A percentile compares a stretch with the other conserved stretches of the same genome.
Conservation (phyloP, 768 basidiomycete genomes). For the Kwoniella mangroviensis region DNA sequence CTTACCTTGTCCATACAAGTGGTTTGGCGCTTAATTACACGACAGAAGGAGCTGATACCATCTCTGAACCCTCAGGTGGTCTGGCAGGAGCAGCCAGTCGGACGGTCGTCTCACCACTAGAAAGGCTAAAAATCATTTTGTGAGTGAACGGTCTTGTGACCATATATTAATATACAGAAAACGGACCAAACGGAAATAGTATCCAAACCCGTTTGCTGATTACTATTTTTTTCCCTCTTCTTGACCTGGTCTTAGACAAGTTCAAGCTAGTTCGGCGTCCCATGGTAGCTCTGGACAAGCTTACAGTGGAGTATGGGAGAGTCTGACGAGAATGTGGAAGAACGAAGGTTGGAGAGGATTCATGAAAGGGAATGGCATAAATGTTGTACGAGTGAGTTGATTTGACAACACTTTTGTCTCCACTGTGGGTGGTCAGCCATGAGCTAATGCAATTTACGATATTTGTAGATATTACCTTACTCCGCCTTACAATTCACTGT, state of each 20-base stretch:
- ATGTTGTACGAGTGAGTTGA: constrained; percentile 50
- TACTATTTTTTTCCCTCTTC: too few relatives aligned
- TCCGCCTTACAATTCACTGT: constrained; percentile 61
- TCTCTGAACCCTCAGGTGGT: constrained; percentile 43
- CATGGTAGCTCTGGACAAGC: constrained; percentile 33
- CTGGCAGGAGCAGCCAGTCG: constrained; percentile 68
- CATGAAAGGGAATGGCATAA: constrained; percentile 89
- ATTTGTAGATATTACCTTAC: constrained; percentile 82
- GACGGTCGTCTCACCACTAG: constrained; percentile 89
- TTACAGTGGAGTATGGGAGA: constrained; percentile 45
- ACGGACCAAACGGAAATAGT: too few relatives aligned
- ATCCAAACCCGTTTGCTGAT: too few relatives aligned
- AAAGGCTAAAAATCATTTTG: constrained; percentile 96
- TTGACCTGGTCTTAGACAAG: constrained; percentile 67
- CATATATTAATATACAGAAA: background rate
- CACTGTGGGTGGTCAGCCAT: constrained; percentile 15
- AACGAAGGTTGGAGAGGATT: constrained; percentile 92
- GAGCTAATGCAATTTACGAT: constrained; percentile 67
- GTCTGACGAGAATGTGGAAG: constrained; percentile 75
- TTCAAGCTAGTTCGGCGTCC: constrained; percentile 67
- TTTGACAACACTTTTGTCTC: background rate
- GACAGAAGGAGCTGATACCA: too few relatives aligned
- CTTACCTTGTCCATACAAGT: too few relatives aligned
- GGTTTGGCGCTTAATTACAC: too few relatives aligned
- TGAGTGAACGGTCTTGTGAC: constrained; percentile 59